Percentiles rank a stretch among this genome's conserved stretches.
These are phyloP conservation scores for Coemansia sp. DNA, from an alignment of 192 early-diverging fungal species.

Conservation along the genomic window DNA sequence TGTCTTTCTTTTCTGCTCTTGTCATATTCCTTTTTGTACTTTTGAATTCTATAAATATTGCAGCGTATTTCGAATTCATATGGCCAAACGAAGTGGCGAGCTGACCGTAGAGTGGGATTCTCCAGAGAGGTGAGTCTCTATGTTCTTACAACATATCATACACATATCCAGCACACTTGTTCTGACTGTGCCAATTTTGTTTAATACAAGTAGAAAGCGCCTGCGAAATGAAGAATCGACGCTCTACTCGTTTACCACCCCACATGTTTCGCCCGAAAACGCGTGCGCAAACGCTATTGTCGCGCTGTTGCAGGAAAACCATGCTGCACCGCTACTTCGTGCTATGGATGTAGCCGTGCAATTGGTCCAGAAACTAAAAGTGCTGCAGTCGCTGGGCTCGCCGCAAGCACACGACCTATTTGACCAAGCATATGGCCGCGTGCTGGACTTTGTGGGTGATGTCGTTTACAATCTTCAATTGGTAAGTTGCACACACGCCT, in stretches of 20 bases:
- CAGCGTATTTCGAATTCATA: neutral
- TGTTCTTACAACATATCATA: too few relatives aligned
- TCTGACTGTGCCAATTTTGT: neutral
- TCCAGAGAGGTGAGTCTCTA: constrained; percentile 21
- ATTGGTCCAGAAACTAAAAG: constrained; percentile 42
- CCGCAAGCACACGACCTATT: constrained; percentile 21
- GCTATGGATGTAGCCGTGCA: constrained; percentile 32
- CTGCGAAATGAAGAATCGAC: constrained; percentile 23
- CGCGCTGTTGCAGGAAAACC: constrained; percentile 17
- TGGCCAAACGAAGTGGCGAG: constrained; percentile 1
- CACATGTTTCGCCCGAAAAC: constrained; percentile 25
- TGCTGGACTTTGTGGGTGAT: constrained; percentile 36
- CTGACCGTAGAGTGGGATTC: too few relatives aligned
- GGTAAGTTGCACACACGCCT: constrained; percentile 17
- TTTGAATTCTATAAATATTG: neutral
- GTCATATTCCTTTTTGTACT: neutral
- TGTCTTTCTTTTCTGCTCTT: neutral
- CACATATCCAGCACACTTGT: neutral
- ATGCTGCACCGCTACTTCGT: constrained; percentile 13
- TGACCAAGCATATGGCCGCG: constrained; percentile 25
- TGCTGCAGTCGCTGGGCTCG: constrained; percentile 26
- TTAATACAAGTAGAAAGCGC: constrained; percentile 37
- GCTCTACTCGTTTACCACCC: constrained; percentile 7
- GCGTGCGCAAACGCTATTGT: constrained; percentile 13
- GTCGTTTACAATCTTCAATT: constrained; percentile 24